These are phyloP conservation scores for Protoeuglena noctilucae DNA, from an alignment of 139 green algal genomes.

Conservation along the genomic window DNA sequence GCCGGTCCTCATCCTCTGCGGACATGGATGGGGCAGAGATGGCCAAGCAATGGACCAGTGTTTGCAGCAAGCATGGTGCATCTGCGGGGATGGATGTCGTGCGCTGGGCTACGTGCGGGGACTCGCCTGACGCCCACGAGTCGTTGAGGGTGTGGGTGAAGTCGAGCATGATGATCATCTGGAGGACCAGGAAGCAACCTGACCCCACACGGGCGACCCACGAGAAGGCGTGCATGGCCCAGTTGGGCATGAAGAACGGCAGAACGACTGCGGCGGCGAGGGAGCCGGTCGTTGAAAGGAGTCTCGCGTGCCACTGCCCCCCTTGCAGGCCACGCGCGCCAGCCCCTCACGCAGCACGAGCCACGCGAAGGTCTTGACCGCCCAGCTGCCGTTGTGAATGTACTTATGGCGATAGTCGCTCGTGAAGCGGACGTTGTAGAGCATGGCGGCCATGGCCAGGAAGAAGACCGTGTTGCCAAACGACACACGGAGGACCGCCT, in stretches of 20 bases:
- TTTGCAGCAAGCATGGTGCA: too few species aligned
- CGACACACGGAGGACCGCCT: slow-evolving; percentile 86
- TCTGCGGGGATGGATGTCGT: too few species aligned
- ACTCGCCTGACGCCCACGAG: too few species aligned
- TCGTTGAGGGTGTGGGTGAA: slow-evolving; percentile 82
- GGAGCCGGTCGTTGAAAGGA: too few species aligned
- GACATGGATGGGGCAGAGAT: background rate
- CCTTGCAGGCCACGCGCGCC: too few species aligned
- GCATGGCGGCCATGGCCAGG: slow-evolving; percentile 39
- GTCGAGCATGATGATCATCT: slow-evolving; percentile 92
- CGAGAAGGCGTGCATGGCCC: slow-evolving; percentile 49
- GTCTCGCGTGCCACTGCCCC: too few species aligned
- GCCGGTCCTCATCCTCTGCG: slow-evolving; percentile 58
- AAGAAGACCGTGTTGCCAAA: slow-evolving; percentile 92
- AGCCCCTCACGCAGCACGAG: slow-evolving; percentile 53
- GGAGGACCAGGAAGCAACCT: slow-evolving; percentile 80
- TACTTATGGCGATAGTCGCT: slow-evolving; percentile 55
- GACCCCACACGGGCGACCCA: slow-evolving; percentile 67
- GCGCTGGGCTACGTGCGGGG: too few species aligned
- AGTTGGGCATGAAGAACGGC: slow-evolving; percentile 69
- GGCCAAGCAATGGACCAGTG: background rate
- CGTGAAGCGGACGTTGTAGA: slow-evolving; percentile 65
- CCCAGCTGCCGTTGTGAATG: slow-evolving; percentile 75
- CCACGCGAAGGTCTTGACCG: slow-evolving; percentile 76
- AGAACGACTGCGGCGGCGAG: too few species aligned